Conservation (phyloP, 305 asterid species). For the Plantago lanceolata region DNA sequence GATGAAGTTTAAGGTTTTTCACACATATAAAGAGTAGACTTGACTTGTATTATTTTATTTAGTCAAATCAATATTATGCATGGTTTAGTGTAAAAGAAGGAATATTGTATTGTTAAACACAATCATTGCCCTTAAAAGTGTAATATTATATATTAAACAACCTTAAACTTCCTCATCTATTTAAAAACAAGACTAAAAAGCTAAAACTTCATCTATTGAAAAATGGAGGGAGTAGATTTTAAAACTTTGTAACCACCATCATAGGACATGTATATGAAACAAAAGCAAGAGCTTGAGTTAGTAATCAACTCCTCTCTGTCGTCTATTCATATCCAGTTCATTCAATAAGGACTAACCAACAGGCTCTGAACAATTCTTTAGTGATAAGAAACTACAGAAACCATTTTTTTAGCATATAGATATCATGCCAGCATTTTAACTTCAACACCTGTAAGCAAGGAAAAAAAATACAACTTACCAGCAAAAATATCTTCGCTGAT, state of each 20-base stretch:
- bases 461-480: slow-evolving; percentile 41
- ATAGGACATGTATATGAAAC: not conserved
- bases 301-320: not conserved
- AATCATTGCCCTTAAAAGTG: no score
- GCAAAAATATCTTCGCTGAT: slow-evolving; percentile 96
- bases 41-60: no score
- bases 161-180: no score
- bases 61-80: no score
- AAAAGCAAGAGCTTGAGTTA: slow-evolving; percentile 10
- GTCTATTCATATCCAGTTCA: not conserved
- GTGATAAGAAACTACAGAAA: not conserved
- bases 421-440: no score
- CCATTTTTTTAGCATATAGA: not conserved
- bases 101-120: no score
- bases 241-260: not conserved
- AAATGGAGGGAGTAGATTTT: not conserved
- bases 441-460: slow-evolving; percentile 4
- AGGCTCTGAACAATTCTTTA: slow-evolving; percentile 4
- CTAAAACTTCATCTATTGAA: no score
- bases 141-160: no score
- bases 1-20: no score
- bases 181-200: no score
- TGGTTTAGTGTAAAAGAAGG: no score
- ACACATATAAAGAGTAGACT: no score
- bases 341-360: slow-evolving; percentile 6